Conservation (phyloP, 2,329 filamentous ascomycete species). For the Xylaria arbuscula region DNA sequence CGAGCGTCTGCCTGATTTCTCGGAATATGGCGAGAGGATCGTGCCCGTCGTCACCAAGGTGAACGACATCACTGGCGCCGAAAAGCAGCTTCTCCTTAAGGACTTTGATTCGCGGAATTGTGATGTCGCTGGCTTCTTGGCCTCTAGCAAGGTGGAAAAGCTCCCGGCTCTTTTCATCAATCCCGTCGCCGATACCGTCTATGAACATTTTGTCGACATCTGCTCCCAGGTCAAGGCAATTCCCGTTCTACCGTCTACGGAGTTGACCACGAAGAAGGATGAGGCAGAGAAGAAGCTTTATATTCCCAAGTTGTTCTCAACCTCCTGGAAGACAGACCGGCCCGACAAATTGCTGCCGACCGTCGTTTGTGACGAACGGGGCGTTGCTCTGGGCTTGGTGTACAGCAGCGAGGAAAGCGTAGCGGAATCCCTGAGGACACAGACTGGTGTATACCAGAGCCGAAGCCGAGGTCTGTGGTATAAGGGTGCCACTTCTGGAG, state of each 20-base stretch:
- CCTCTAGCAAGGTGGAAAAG: constrained; percentile 59
- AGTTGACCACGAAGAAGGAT: constrained; percentile 75
- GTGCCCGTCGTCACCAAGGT: constrained; percentile 62
- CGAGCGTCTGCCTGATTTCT: constrained; percentile 71
- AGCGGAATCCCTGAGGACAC: constrained; percentile 82
- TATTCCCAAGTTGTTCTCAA: constrained; percentile 76
- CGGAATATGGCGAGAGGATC: constrained; percentile 67
- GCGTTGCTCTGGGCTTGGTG: constrained; percentile 85
- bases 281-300: constrained; percentile 68
- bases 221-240: constrained; percentile 68
- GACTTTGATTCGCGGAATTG: constrained; percentile 60
- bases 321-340: constrained; percentile 82
- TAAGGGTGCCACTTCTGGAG: constrained; percentile 94
- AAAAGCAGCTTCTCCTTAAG: constrained; percentile 65
- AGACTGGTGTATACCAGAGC: constrained; percentile 90
- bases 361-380: constrained; percentile 88
- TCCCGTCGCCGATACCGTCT: constrained; percentile 58
- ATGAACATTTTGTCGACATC: constrained; percentile 60
- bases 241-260: constrained; percentile 78
- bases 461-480: constrained; percentile 95
- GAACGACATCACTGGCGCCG: constrained; percentile 57
- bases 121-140: constrained; percentile 57
- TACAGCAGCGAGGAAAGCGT: constrained; percentile 96
- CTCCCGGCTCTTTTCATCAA: constrained; percentile 63
- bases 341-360: constrained; percentile 88